Conservation (phyloP, 768 basidiomycete species). For the Neoboletus magnificus region DNA sequence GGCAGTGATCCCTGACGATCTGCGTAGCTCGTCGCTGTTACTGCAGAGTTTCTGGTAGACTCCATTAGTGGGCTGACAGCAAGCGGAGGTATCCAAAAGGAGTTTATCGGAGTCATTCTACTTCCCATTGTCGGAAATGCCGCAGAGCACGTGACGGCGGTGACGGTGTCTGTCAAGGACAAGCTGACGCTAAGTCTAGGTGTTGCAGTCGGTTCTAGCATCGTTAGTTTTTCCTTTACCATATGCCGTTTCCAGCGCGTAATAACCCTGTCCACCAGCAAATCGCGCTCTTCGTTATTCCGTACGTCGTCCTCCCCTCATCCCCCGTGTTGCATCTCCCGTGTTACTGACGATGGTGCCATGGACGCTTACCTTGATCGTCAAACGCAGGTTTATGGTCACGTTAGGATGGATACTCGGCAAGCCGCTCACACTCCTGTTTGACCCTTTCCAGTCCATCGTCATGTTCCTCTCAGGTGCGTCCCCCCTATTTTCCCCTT, state of each 20-base stretch:
- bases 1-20: neutral
- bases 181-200: slow-evolving; percentile 84
- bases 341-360: neutral
- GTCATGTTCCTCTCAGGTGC: slow-evolving; percentile 19
- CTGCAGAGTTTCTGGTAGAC: slow-evolving; percentile 68
- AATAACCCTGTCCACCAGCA: slow-evolving; percentile 44
- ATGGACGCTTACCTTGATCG: slow-evolving; percentile 6
- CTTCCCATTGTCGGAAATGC: slow-evolving; percentile 92
- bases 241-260: neutral
- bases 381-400: slow-evolving; percentile 56
- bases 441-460: slow-evolving; percentile 81
- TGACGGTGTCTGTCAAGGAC: slow-evolving; percentile 86
- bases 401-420: slow-evolving; percentile 77
- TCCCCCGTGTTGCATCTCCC: no score
- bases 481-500: slow-evolving; percentile 17
- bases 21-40: slow-evolving; percentile 50
- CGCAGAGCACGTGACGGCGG: slow-evolving; percentile 89
- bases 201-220: slow-evolving; percentile 85
- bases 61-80: slow-evolving; percentile 75
- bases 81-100: slow-evolving; percentile 55
- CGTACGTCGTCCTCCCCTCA: slow-evolving; percentile 35
- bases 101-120: slow-evolving; percentile 85
- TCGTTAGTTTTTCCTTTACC: slow-evolving; percentile 45
- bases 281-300: slow-evolving; percentile 68
- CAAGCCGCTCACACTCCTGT: slow-evolving; percentile 76